Base-by-base conservation (phyloP, 1,284 basidiomycete species). In the Apiotrichum brassicae region DNA sequence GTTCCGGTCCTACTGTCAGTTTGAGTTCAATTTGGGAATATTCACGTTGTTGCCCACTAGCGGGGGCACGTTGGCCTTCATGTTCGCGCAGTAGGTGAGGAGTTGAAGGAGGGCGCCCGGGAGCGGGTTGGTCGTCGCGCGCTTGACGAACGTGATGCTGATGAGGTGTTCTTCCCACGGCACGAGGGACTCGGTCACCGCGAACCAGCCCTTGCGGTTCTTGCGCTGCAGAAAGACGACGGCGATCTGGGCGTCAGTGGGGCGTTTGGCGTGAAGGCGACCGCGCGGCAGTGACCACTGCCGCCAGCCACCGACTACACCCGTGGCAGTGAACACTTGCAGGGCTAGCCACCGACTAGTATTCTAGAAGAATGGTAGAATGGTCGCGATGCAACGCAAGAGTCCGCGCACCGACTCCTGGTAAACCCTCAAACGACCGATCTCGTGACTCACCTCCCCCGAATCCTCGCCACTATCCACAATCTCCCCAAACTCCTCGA, bases 161-260 rank as follows among this genome's bases (percentile, higher is more conserved):
- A 72, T 66, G 23, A 72, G 56, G 48, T 72, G 70, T 49, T 69
- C 70, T 53, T 72, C 70, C 67, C 67, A 72, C 20, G 70, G 70
- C 4, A 72, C 57, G 34, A 68, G 59, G 35, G 69, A 66, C 66
- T 72, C 70, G 7, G 69, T 69, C 6, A 69, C 56, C 3, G 68
- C 66, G 46, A 72, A 72, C 70, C 70, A 72, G 9, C 65, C 66
- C 50, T 68, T 70, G 38, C 62, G 60, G 22, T 65, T 60, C 56
- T 58, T 62, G 35, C 64, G 62, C 53, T 70, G 69, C 20, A 69
- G 56, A 36, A 72, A 70, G 14, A 71, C 62, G 28, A 70, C 59
- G 2, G 68, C 70, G 16, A 34, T 55, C 62, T 72, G 51, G 24
- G 2, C n/a, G n/a, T n/a, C n/a, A n/a, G n/a, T n/a, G n/a, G n/a